Base-by-base conservation (phyloP, 495 filamentous ascomycete species). In the Neurospora sp. region DNA sequence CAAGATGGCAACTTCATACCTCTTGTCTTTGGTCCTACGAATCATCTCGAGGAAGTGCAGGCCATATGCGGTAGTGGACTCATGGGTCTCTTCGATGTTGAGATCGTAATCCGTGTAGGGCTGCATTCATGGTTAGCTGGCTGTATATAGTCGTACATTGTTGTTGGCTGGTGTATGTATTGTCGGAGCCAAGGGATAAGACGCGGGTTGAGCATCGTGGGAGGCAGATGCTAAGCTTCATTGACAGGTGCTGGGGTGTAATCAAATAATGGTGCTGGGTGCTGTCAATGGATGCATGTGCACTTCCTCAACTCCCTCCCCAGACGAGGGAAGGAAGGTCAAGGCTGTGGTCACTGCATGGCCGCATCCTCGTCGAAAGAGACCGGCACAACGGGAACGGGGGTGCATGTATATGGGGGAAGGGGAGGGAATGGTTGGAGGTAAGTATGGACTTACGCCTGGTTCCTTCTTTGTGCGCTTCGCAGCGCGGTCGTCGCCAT, bases 11-110 rank as follows among this genome's bases (percentile, higher is more conserved):
- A n/a, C n/a, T n/a, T 59, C 85, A 73, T 83, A 93, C 92, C 85
- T 89, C 82, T 93, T 94, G 80, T 93, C 92, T 74, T 85, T 88
- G 12, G 90, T 89, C 70, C 86, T 83, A 75, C 86, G 88, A 78
- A 93, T 85, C 76, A 86, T 87, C 69, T 90, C 87, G 9, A 93
- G 76, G 71, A 93, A 88, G 72, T 82, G 83, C 70, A 91, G 77
- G n/a, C 92, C 92, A 75, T 86, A 85, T 71, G 88, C 81, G 5
- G 89, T 90, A n/a, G 91, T 92, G 40, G 86, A 87, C 81, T 90
- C 88, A 41, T 78, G 74, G 44, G 83, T 90, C 78, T 91, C 89
- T 72, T 85, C 84, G 27, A 83, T 77, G 69, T 77, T 71, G 31
- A 85, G 79, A 70, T 85, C 81, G 42, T 81, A 81, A 27, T 80